These are phyloP conservation scores for Gigaspora rosea DNA, from an alignment of 192 early-diverging fungal genomes.

Conservation along the genomic window DNA sequence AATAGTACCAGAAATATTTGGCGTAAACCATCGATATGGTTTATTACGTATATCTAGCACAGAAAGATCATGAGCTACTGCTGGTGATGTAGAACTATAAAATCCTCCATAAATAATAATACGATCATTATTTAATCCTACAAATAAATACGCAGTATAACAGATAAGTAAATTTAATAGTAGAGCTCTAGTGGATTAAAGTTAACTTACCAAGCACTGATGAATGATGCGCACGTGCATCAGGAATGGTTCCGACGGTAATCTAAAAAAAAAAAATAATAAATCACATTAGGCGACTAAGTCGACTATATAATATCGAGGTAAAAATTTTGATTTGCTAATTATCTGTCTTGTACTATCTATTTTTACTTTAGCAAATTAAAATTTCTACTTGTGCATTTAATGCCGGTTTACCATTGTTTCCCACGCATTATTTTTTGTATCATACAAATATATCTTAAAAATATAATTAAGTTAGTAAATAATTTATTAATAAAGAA, in stretches of 20 bases:
- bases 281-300: no score
- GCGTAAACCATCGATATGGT: background rate
- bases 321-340: no score
- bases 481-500: background rate
- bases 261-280: no score
- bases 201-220: no score
- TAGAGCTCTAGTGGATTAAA: no score
- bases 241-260: no score
- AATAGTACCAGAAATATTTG: background rate
- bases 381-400: background rate
- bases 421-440: background rate
- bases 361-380: background rate
- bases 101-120: background rate
- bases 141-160: no score
- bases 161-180: no score
- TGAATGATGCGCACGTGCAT: no score
- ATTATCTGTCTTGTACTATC: background rate
- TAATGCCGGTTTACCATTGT: background rate
- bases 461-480: background rate
- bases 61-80: background rate
- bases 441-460: background rate
- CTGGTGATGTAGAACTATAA: background rate
- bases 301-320: no score
- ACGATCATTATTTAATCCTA: background rate
- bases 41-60: background rate